Conservation (phyloP, 176 grass and related monocot genomes). For the Urochloa ruziziensis region DNA sequence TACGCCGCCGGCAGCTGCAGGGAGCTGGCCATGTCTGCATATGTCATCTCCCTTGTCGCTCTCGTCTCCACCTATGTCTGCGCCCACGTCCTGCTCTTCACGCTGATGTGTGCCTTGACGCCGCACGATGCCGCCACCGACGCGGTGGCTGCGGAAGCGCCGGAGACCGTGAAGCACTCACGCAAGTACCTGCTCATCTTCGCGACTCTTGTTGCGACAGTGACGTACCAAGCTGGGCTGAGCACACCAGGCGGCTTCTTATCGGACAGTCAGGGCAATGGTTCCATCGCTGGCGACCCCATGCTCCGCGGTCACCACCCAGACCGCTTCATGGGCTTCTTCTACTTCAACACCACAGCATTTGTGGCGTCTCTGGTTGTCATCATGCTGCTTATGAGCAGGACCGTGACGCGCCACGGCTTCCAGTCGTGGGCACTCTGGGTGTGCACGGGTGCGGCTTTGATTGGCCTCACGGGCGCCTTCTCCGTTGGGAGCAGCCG, state of each 20-base stretch:
- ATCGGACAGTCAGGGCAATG: neutral
- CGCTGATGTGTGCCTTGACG: neutral
- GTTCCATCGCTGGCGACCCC: constrained; percentile 31
- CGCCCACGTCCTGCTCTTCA: constrained; percentile 33
- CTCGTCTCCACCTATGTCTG: constrained; percentile 27
- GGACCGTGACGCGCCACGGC: constrained; percentile 34
- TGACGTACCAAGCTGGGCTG: constrained; percentile 34
- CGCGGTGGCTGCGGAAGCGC: neutral
- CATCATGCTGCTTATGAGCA: constrained; percentile 50
- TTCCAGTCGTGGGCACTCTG: constrained; percentile 38
- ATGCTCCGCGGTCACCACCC: constrained; percentile 11
- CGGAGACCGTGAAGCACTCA: neutral
- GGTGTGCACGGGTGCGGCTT: constrained; percentile 28
- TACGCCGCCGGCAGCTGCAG: constrained; percentile 47
- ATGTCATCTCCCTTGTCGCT: constrained; percentile 21
- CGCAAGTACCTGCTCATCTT: constrained; percentile 49
- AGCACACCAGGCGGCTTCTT: constrained; percentile 49
- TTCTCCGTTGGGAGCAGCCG: constrained; percentile 40
- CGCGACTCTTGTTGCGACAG: constrained; percentile 20
- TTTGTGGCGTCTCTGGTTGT: constrained; percentile 44
- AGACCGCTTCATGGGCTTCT: constrained; percentile 41
- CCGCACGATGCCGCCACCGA: too few relatives aligned
- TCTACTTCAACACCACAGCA: constrained; percentile 55
- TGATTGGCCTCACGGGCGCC: constrained; percentile 35
- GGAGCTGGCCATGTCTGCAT: constrained; percentile 33